Percentiles rank a stretch among this genome's conserved stretches.
These are phyloP conservation scores for Xylaria sp. DNA, from an alignment of 2,329 filamentous ascomycete genomes.

Conservation along the genomic window DNA sequence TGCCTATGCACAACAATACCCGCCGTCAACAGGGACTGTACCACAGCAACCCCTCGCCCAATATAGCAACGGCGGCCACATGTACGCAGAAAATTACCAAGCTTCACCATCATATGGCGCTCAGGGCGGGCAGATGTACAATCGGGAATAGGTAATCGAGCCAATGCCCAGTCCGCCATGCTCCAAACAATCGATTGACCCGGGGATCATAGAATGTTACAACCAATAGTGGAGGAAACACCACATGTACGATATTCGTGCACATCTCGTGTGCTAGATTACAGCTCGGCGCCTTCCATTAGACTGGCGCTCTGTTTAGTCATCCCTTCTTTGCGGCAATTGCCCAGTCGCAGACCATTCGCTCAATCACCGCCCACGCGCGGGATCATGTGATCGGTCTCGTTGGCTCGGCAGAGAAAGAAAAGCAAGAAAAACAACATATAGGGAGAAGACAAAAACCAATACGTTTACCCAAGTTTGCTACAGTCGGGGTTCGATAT, in stretches of 20 bases:
- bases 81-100: slow-evolving; percentile 61
- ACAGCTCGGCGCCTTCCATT: slow-evolving; percentile 17
- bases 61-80: slow-evolving; percentile 57
- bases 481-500: slow-evolving; percentile 13
- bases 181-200: not conserved
- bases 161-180: not conserved
- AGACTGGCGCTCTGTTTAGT: slow-evolving; percentile 20
- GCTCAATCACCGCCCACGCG: not conserved
- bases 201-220: not conserved
- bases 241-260: slow-evolving; percentile 18
- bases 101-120: slow-evolving; percentile 56
- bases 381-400: not conserved
- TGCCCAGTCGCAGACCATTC: not conserved
- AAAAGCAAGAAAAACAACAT: not conserved
- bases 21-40: slow-evolving; percentile 62
- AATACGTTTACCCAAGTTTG: slow-evolving; percentile 24
- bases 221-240: not conserved
- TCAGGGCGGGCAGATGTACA: slow-evolving; percentile 66
- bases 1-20: slow-evolving; percentile 73
- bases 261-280: slow-evolving; percentile 10
- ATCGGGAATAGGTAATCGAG: slow-evolving; percentile 49
- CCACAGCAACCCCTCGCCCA: slow-evolving; percentile 54
- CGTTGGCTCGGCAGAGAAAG: not conserved
- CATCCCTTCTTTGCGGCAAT: slow-evolving; percentile 8
- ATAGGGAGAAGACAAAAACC: slow-evolving; percentile 2